Percentiles rank a stretch among this genome's conserved stretches.
phyloP scores from a whole-genome alignment of 371 early-diverging fungal species.

The Rhizopus microsporus region DNA sequence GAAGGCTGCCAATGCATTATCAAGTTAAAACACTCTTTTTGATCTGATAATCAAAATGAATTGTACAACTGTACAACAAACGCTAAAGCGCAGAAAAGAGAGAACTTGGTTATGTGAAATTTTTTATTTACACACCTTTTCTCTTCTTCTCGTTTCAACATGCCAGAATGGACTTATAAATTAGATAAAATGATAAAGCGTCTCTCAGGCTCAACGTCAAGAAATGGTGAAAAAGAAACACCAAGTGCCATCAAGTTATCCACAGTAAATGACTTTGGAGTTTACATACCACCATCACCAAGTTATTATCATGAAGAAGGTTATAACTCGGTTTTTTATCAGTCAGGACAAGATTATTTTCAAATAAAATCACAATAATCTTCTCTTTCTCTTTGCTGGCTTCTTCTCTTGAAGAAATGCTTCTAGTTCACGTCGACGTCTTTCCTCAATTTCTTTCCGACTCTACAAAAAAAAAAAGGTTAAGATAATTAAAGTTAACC shows the following conservation, averaged over 20 bases:
- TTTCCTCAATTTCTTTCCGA: background rate
- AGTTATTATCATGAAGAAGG: conserved; percentile 16
- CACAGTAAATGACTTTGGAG: conserved; percentile 42
- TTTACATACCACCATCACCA: conserved; percentile 46
- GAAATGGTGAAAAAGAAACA: background rate
- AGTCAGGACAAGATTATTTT: conserved; percentile 5
- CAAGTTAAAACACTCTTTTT: too few relatives aligned
- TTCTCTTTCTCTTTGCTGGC: background rate
- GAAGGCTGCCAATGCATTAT: too few relatives aligned
- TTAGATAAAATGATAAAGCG: background rate
- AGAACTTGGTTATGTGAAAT: background rate
- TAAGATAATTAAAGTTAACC: background rate
- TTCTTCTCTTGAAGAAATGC: background rate
- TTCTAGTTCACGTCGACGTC: background rate
- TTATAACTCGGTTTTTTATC: conserved; percentile 5
- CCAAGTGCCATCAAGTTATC: conserved; percentile 35
- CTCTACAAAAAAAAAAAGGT: background rate
- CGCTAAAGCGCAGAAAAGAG: background rate
- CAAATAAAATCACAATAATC: background rate
- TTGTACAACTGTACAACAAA: background rate
- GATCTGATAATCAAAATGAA: conserved; percentile 7
- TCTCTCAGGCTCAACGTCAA: background rate
- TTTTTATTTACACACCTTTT: background rate
- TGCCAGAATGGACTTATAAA: background rate
- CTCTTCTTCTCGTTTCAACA: background rate